These are phyloP conservation scores for Tirmania nivea DNA, from an alignment of 495 filamentous ascomycete genomes.

Conservation along the genomic window DNA sequence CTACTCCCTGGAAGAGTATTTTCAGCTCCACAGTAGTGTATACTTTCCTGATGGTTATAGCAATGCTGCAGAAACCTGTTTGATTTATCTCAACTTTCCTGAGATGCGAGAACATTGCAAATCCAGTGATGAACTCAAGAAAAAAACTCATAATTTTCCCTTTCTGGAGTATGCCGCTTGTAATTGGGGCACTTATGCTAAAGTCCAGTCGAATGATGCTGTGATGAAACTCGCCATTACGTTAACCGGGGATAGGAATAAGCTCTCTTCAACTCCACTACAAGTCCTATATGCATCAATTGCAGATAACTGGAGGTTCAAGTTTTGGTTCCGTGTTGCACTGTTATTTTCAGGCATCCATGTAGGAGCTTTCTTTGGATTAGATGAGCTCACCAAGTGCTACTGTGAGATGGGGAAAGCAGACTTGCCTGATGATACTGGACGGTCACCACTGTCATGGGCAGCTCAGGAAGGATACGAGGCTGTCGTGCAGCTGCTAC, in stretches of 20 bases:
- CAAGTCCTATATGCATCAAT: background rate
- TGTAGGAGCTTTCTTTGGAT: background rate
- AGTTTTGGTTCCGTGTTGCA: background rate
- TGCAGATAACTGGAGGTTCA: background rate
- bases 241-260: no score
- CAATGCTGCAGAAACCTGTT: background rate
- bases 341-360: background rate
- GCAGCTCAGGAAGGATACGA: constrained; percentile 14
- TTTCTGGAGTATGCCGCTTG: background rate
- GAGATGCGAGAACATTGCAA: background rate
- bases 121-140: background rate
- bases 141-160: background rate
- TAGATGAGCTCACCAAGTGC: background rate
- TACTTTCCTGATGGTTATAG: background rate
- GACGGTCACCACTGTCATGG: constrained; percentile 21
- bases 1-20: constrained; percentile 10
- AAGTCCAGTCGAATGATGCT: background rate
- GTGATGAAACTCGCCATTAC: background rate
- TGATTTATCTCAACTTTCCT: background rate
- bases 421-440: constrained; percentile 17
- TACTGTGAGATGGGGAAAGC: constrained; percentile 14
- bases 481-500: constrained; percentile 11
- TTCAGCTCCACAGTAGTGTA: background rate
- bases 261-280: background rate
- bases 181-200: background rate